Conservation (phyloP, 768 basidiomycete species). For the Cyathus striatus region DNA sequence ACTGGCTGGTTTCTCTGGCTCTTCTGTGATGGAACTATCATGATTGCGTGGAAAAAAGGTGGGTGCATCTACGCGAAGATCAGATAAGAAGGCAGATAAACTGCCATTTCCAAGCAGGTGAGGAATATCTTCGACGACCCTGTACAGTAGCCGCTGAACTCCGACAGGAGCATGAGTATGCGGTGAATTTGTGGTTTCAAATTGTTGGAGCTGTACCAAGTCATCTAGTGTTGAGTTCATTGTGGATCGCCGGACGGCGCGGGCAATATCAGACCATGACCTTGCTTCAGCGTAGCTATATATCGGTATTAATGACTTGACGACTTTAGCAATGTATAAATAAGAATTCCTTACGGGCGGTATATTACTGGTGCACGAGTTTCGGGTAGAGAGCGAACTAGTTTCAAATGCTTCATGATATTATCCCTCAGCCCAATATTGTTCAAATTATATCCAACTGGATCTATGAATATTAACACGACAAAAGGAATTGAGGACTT, state of each 20-base stretch:
- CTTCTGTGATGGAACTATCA: background rate
- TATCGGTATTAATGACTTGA: too few species aligned
- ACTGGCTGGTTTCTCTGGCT: background rate
- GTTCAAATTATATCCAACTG: constrained; percentile 24
- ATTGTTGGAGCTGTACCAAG: constrained; percentile 14
- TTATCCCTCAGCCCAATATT: constrained; percentile 7
- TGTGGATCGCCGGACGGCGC: constrained; percentile 7
- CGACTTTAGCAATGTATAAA: too few species aligned
- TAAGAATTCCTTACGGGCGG: constrained; percentile 4
- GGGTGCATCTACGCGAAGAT: background rate
- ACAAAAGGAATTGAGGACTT: constrained; percentile 13
- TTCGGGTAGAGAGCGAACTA: too few species aligned
- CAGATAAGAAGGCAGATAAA: background rate
- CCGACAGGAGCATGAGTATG: constrained; percentile 5
- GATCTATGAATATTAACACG: constrained; percentile 1
- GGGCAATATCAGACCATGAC: constrained; percentile 8
- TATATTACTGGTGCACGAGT: constrained; percentile 6
- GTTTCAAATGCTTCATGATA: constrained; percentile 11
- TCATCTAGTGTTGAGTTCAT: constrained; percentile 12
- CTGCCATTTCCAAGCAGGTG: background rate
- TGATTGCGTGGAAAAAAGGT: background rate
- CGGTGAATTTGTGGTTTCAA: constrained; percentile 2
- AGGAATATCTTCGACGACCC: constrained; percentile 5
- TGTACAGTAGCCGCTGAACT: constrained; percentile 11
- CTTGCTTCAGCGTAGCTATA: constrained; percentile 10